Evolutionary conservation across 306 rosid genomes (phyloP).

Genomic region (cucumber (Cucumis sativus)): DNA sequence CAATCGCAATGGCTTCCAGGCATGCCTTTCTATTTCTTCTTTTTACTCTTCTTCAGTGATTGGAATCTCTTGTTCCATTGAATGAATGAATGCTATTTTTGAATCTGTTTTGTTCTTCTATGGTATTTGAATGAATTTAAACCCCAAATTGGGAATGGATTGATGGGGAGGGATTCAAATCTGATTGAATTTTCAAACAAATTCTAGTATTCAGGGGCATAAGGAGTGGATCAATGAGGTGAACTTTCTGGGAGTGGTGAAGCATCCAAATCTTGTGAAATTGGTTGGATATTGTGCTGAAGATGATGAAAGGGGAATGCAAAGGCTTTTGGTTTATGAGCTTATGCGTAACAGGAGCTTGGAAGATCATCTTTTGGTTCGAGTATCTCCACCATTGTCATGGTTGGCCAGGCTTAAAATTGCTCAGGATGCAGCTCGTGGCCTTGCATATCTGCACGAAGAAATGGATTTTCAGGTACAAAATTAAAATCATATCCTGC

Average conservation of each 20-base stretch:
- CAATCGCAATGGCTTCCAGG: conserved; percentile 91
- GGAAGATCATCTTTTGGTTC: conserved; percentile 80
- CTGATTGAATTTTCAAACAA: not conserved
- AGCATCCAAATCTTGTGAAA: conserved; percentile 82
- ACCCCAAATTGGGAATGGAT: not conserved
- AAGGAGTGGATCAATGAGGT: conserved; percentile 97
- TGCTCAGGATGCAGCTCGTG: conserved; percentile 83
- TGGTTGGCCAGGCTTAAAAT: conserved; percentile 68
- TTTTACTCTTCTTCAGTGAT: not conserved
- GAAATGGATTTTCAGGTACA: conserved; percentile 97
- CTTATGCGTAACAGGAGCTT: conserved; percentile 76
- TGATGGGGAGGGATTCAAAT: not conserved
- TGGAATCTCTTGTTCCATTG: not conserved
- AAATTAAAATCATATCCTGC: not conserved
- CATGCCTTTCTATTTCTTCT: conserved; percentile 18
- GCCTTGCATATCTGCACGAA: conserved; percentile 88
- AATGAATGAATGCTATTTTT: not conserved
- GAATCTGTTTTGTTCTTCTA: not conserved
- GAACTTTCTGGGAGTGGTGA: conserved; percentile 73
- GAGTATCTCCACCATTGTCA: conserved; percentile 43
- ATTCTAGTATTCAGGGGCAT: conserved; percentile 82
- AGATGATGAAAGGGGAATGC: conserved; percentile 98
- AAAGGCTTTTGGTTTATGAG: conserved; percentile 83
- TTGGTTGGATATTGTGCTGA: conserved; percentile 92
- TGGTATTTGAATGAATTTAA: not conserved